A percentile compares a stretch with the other conserved stretches of the same genome.
These are phyloP conservation scores for Ophiosphaerella herpotricha DNA, from an alignment of 2,329 filamentous ascomycete genomes.

Conservation along the genomic window DNA sequence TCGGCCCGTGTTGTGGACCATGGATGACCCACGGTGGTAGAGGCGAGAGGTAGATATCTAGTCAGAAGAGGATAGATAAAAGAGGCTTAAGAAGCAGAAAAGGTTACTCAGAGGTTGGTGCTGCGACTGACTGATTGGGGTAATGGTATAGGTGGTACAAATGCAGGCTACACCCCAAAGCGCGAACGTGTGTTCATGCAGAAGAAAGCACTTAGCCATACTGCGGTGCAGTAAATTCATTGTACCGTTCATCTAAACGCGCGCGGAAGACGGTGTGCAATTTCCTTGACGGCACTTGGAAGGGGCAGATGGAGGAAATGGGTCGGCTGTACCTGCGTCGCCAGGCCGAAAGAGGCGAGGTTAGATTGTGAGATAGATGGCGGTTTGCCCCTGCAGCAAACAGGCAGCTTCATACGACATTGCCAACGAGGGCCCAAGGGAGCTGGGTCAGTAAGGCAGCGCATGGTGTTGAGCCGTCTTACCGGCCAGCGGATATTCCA, in stretches of 20 bases:
- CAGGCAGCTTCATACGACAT: constrained; percentile 1
- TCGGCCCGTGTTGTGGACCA: neutral
- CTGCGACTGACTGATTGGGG: constrained; percentile 9
- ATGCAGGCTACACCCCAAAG: constrained; percentile 7
- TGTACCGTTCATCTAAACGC: constrained; percentile 6
- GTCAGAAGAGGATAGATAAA: neutral
- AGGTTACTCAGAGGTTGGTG: neutral
- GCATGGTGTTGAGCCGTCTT: constrained; percentile 2
- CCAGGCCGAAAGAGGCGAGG: constrained; percentile 4
- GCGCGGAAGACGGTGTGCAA: neutral
- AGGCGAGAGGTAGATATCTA: neutral
- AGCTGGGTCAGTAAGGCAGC: constrained; percentile 9
- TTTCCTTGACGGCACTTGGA: neutral
- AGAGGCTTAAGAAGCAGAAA: neutral
- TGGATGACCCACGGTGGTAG: neutral
- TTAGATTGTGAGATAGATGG: constrained; percentile 5
- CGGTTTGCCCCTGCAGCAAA: constrained; percentile 13
- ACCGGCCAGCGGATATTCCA: too few relatives aligned
- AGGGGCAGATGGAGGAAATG: neutral
- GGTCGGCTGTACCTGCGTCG: constrained; percentile 19
- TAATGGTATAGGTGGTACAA: constrained; percentile 15
- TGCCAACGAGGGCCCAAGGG: constrained; percentile 4
- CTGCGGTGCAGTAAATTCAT: constrained; percentile 7
- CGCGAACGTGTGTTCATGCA: constrained; percentile 15
- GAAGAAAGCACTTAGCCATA: constrained; percentile 4